Evolutionary conservation across 2,329 filamentous ascomycete genomes (phyloP), one percentile per base, ranked within the genome.

Genomic region (Trichoderma sp.): DNA sequence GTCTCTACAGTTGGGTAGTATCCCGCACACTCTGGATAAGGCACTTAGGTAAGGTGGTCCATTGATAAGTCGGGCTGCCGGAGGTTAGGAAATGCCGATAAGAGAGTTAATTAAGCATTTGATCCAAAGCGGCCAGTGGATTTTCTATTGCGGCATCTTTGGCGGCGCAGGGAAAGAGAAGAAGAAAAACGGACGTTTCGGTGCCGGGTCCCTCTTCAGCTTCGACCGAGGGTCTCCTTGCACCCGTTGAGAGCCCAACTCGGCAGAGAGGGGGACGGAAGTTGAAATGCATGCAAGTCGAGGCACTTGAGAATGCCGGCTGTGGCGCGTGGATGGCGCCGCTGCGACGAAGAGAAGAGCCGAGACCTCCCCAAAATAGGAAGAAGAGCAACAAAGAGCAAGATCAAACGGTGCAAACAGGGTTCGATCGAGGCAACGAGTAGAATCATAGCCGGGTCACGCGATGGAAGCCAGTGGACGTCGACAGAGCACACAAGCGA

Each of bases 71-170:
- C 62, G 72, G 75, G 53, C 65, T 41, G 24, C 62, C 76, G 75
- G 76, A 76, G 56, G 63, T 74, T 74, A 31, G 63, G 24, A 72
- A 75, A 67, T 75, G 76, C 75, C 76, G 76, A 64, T 31, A 45
- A 45, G 38, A 33, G 21, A 45, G 33, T 59, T 41, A 35, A 68
- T 31, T 12, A 14, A 64, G 41, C n/a, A 27, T 11, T n/a, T 45
- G 38, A 16, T 29, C 66, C 31, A 27, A 27, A 60, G 21, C 9
- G 31, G 45, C 2, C 56, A 24, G 62, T 67, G 60, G 62, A 66
- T 67, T 53, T 14, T 50, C 29, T 35, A 33, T 41, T 50, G 68
- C 56, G 68, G 59, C 68, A 71, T 71, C 56, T 50, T 53, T 50
- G 16, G 64, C 27, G 16, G 41, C 38, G 27, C 16, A 45, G 45